These are phyloP conservation scores for Termitomyces heimii DNA, from an alignment of 768 basidiomycete species.

Conservation along the genomic window DNA sequence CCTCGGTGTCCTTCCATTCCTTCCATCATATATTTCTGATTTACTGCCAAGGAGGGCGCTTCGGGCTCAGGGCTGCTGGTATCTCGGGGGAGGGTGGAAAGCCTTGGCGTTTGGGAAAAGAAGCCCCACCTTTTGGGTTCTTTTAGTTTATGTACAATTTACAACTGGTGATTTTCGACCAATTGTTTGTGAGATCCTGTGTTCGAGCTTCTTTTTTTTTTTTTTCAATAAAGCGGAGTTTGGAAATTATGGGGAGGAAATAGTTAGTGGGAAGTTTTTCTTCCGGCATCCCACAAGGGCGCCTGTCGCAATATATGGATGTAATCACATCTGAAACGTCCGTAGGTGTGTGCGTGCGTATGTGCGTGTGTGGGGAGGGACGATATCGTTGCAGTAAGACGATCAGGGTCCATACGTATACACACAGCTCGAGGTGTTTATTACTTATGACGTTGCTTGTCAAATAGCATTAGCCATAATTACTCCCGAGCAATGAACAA, in stretches of 20 bases:
- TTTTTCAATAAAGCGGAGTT: too few relatives aligned
- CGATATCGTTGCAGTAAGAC: background rate
- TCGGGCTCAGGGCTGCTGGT: background rate
- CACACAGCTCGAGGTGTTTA: background rate
- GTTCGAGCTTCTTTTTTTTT: too few relatives aligned
- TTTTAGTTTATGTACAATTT: too few relatives aligned
- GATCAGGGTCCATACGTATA: background rate
- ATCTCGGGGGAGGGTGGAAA: background rate
- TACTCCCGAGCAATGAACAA: background rate
- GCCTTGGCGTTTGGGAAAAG: background rate
- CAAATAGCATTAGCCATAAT: too few relatives aligned
- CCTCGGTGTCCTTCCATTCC: background rate
- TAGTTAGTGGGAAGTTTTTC: too few relatives aligned
- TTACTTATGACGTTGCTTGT: background rate
- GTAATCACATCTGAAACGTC: background rate
- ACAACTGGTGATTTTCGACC: too few relatives aligned
- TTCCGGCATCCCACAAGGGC: too few relatives aligned
- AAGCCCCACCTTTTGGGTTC: background rate
- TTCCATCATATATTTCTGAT: background rate
- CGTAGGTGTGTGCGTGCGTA: background rate
- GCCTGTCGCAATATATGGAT: background rate
- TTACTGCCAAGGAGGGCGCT: background rate
- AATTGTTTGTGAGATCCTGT: too few relatives aligned
- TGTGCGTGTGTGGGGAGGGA: too few relatives aligned
- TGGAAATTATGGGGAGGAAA: too few relatives aligned